phyloP scores from a whole-genome alignment of 495 filamentous ascomycete genomes.

The Achaetomiella virescens region DNA sequence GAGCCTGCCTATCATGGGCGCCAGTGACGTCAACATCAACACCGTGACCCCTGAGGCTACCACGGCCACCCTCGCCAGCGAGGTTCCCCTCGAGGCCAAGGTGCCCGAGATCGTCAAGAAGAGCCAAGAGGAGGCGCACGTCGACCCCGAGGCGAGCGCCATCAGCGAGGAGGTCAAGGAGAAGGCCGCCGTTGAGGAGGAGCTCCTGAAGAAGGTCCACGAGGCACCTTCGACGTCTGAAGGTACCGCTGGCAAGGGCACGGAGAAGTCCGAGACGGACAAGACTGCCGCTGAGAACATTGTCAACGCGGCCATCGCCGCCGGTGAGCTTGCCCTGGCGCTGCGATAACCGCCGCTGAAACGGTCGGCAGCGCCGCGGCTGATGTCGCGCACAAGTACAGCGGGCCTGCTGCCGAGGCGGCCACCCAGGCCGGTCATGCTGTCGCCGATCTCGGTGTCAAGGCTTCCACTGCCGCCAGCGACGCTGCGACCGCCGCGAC shows the following conservation, averaged over 20 bases:
- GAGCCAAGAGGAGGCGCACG: constrained; percentile 55
- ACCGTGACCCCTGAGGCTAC: constrained; percentile 65
- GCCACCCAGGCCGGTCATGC: constrained; percentile 12
- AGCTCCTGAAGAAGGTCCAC: constrained; percentile 54
- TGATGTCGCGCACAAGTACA: not conserved
- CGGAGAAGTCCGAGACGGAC: constrained; percentile 42
- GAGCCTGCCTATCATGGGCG: constrained; percentile 62
- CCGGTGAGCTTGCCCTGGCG: constrained; percentile 36
- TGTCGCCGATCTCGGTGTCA: constrained; percentile 22
- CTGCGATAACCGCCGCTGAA: constrained; percentile 31
- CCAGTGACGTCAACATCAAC: constrained; percentile 52
- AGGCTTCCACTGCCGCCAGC: constrained; percentile 4
- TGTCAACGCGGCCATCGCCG: constrained; percentile 35
- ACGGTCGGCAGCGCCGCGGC: constrained; percentile 6
- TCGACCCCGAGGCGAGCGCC: constrained; percentile 54
- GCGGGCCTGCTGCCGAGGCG: constrained; percentile 9
- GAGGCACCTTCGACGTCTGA: constrained; percentile 52
- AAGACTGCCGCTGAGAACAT: constrained; percentile 37
- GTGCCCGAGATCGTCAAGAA: constrained; percentile 64
- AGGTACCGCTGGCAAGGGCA: constrained; percentile 42
- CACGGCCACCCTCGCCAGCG: constrained; percentile 47
- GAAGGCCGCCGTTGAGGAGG: constrained; percentile 56
- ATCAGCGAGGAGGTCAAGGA: constrained; percentile 51
- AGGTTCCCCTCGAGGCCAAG: constrained; percentile 60
- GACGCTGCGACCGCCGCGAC: not conserved